Base-by-base conservation (phyloP, 1,284 basidiomycete genomes). In the Apiotrichum siamense region DNA sequence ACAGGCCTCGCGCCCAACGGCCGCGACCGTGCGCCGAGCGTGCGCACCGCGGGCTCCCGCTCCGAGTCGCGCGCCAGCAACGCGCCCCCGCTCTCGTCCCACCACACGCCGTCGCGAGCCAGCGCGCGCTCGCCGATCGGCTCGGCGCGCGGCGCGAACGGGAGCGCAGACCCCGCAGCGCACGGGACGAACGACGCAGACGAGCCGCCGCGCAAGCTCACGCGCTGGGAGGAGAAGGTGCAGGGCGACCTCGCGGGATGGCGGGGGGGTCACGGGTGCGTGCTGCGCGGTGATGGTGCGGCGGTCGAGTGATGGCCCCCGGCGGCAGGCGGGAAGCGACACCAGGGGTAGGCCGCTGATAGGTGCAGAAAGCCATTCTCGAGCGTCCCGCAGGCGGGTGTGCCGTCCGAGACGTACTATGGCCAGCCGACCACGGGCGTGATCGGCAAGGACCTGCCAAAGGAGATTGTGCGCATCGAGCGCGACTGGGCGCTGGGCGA, bases 401-500 rank as follows among this genome's bases (percentile, higher is more conserved):
- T 62, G 12, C 57, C 61, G 17, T 53, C 49, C 13, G 46, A 52
- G 7, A 57, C 57, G 21, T 68, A 69, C 51, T 70, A 59, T 46
- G 64, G 62, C 24, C 62, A 64, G 39, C 57, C 61, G 5, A 58
- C 58, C 12, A 66, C 66, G 0, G 70, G 70, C 7, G 58, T 48
- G 7, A 65, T 73, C 40, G 69, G 69, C 1, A 49, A 53, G 26
- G 66, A 75, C 50, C 59, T 70, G 25, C 73, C 73, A 1, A 73
- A 72, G 50, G 73, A 75, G 61, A 65, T 75, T 18, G 57, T 78
- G 4, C 54, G 76, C 41, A 59, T 78, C 4, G 76, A 77, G 53
- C 59, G 77, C 31, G 76, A 78, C 55, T 77, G 76, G 68, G 58
- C 54, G 10, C 67, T 61, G 13, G 77, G 76, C 10, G 72, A 76